These are phyloP conservation scores for Cryptococcus sp. DNA, from an alignment of 1,284 basidiomycete genomes.

Conservation along the genomic window DNA sequence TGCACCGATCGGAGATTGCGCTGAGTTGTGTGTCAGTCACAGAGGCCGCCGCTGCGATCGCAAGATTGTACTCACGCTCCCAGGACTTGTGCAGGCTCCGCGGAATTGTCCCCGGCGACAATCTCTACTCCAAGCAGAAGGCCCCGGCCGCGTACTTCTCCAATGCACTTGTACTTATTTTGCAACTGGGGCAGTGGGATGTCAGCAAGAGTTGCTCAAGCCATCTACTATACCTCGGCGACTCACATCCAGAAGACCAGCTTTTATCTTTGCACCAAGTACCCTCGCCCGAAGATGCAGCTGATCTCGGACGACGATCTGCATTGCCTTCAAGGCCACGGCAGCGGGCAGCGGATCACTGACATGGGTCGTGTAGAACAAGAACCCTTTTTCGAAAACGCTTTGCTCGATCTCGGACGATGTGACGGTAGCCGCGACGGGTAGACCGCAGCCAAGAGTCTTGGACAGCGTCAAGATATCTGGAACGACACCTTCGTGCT, in stretches of 20 bases:
- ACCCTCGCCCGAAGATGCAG: constrained; percentile 24
- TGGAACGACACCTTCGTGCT: constrained; percentile 76
- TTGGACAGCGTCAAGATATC: constrained; percentile 87
- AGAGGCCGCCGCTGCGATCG: constrained; percentile 64
- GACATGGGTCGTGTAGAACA: constrained; percentile 43
- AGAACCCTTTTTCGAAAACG: constrained; percentile 52
- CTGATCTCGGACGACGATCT: constrained; percentile 61
- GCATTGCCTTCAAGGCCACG: constrained; percentile 69
- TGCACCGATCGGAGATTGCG: constrained; percentile 62
- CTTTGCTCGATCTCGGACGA: constrained; percentile 61
- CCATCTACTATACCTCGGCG: background rate
- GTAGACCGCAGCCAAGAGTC: constrained; percentile 92
- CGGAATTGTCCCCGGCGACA: constrained; percentile 54
- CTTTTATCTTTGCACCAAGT: constrained; percentile 59
- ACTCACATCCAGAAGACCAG: constrained; percentile 23
- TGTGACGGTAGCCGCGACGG: constrained; percentile 77
- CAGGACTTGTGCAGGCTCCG: constrained; percentile 46
- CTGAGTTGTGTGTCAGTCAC: background rate
- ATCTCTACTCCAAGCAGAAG: constrained; percentile 83
- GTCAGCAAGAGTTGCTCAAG: background rate
- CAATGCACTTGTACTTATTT: constrained; percentile 60
- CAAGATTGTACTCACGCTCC: constrained; percentile 56
- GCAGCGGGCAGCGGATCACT: constrained; percentile 39
- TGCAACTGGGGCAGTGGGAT: constrained; percentile 33
- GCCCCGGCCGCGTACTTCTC: constrained; percentile 75